Evolutionary conservation across 495 filamentous ascomycete species (phyloP).

Genomic region (Tuber borchii): DNA sequence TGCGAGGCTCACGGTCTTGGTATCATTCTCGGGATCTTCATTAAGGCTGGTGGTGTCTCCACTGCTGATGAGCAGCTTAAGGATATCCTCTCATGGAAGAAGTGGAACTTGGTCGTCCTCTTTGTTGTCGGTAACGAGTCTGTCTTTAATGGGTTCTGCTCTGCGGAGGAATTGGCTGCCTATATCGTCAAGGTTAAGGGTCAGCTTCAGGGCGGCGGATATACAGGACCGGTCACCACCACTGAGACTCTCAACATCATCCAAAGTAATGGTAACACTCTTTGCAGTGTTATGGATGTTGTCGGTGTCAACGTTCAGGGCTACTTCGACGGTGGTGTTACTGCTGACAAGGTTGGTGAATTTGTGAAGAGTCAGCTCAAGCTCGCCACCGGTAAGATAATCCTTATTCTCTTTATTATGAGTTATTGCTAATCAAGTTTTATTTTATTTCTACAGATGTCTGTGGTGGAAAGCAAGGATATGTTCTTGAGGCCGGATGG

Average conservation of each 20-base stretch:
- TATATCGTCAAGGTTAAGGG: slow-evolving; percentile 57
- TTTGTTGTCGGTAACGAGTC: slow-evolving; percentile 88
- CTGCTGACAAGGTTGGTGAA: slow-evolving; percentile 58
- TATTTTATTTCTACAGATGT: slow-evolving; percentile 36
- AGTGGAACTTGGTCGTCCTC: slow-evolving; percentile 69
- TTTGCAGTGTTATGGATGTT: slow-evolving; percentile 72
- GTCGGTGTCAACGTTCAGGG: slow-evolving; percentile 80
- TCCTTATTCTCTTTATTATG: not conserved
- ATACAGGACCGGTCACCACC: slow-evolving; percentile 70
- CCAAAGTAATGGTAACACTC: slow-evolving; percentile 50
- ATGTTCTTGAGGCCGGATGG: slow-evolving; percentile 90
- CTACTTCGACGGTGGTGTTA: slow-evolving; percentile 73
- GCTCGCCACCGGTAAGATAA: slow-evolving; percentile 49
- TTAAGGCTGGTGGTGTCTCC: slow-evolving; percentile 56
- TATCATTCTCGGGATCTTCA: slow-evolving; percentile 80
- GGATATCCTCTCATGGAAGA: slow-evolving; percentile 63
- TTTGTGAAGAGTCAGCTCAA: slow-evolving; percentile 65
- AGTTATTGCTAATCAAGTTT: slow-evolving; percentile 8
- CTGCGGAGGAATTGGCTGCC: slow-evolving; percentile 54
- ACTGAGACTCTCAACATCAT: slow-evolving; percentile 74
- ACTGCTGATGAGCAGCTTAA: slow-evolving; percentile 60
- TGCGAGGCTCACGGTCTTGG: slow-evolving; percentile 57
- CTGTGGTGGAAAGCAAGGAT: slow-evolving; percentile 59
- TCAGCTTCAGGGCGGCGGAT: slow-evolving; percentile 55
- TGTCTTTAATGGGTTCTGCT: slow-evolving; percentile 61